Evolutionary conservation across 2,329 filamentous ascomycete genomes (phyloP), one percentile per base, ranked within the genome.

Genomic region (Cladophialophora exuberans): DNA sequence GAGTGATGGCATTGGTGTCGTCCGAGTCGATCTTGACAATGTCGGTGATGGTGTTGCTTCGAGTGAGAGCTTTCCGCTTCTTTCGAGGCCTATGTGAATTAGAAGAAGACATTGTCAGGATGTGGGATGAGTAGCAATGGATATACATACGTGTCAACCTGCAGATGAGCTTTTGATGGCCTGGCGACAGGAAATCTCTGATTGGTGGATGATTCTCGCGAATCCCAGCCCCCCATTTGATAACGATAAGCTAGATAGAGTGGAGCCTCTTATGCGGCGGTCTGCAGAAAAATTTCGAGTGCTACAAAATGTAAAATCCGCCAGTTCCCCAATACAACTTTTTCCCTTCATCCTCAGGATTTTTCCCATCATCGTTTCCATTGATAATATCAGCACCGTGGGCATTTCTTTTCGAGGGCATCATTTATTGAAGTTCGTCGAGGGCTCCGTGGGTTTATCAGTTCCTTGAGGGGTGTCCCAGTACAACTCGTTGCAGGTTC

Each of bases 1-100:
- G 93, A 36, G 71, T 72, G 53, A 78, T 72, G 44, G 71, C 70
- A 45, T 76, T 74, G 26, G 2, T 35, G 31, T 76, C 74, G 38
- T 70, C 70, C 4, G 71, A 56, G 58, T 80, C 75, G 56, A 77
- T 47, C 26, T 72, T 71, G 42, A 77, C 66, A 56, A 74, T 69
- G 58, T 73, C 71, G 52, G 74, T 74, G 26, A 72, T 71, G 54
- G 70, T 70, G 35, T 69, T 66, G 46, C 67, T 65, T 45, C 61
- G 55, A n/a, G 52, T 46, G 26, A 63, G 45, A 17, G 67, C 56
- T 64, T 72, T 76, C 65, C 70, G 71, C 70, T 75, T 78, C 66
- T 75, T 77, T 42, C 75, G 73, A 18, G 75, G 73, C 39, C 74
- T 72, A 60, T 75, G 68, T 15, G 70, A 70, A 10, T 49, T 45